A percentile compares a stretch with the other conserved stretches of the same genome.
Conservation (phyloP, 345 rosid species). For the Gossypium turneri region DNA sequence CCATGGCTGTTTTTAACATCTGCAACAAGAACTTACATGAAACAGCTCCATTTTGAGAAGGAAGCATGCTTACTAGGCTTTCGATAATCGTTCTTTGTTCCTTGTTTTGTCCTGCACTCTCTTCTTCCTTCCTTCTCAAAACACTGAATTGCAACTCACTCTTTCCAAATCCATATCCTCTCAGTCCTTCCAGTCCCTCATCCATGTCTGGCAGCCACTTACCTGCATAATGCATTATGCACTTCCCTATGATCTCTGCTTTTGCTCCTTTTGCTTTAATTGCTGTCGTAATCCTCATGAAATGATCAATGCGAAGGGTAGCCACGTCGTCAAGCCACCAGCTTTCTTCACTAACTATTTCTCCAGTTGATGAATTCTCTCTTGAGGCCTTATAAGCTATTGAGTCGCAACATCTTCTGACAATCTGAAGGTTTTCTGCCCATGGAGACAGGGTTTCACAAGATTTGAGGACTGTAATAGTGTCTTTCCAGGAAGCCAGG, state of each 20-base stretch:
- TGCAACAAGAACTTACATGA: slow-evolving; percentile 68
- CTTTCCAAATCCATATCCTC: slow-evolving; percentile 54
- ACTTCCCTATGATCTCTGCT: slow-evolving; percentile 51
- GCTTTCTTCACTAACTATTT: slow-evolving; percentile 31
- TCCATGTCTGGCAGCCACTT: slow-evolving; percentile 50
- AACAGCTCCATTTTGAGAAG: slow-evolving; percentile 54
- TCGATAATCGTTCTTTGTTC: slow-evolving; percentile 59
- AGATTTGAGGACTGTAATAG: slow-evolving; percentile 63
- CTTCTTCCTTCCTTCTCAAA: slow-evolving; percentile 33
- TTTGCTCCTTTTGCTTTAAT: slow-evolving; percentile 49
- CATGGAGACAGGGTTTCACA: slow-evolving; percentile 72
- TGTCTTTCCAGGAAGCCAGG: slow-evolving; percentile 79
- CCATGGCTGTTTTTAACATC: slow-evolving; percentile 65
- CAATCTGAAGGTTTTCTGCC: slow-evolving; percentile 83
- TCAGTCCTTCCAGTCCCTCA: slow-evolving; percentile 51
- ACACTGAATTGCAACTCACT: slow-evolving; percentile 60
- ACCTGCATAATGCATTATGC: slow-evolving; percentile 59
- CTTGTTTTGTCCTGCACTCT: slow-evolving; percentile 33
- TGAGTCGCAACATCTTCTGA: slow-evolving; percentile 79
- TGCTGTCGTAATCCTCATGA: slow-evolving; percentile 64
- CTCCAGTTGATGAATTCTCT: slow-evolving; percentile 29
- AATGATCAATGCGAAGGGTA: slow-evolving; percentile 56
- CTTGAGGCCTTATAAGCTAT: slow-evolving; percentile 73
- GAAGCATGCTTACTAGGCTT: slow-evolving; percentile 66
- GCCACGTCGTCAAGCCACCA: slow-evolving; percentile 56